Percentiles rank a stretch among this genome's conserved stretches.
phyloP scores from a whole-genome alignment of 176 grass and related monocot genomes.

The Panicum miliaceum region DNA sequence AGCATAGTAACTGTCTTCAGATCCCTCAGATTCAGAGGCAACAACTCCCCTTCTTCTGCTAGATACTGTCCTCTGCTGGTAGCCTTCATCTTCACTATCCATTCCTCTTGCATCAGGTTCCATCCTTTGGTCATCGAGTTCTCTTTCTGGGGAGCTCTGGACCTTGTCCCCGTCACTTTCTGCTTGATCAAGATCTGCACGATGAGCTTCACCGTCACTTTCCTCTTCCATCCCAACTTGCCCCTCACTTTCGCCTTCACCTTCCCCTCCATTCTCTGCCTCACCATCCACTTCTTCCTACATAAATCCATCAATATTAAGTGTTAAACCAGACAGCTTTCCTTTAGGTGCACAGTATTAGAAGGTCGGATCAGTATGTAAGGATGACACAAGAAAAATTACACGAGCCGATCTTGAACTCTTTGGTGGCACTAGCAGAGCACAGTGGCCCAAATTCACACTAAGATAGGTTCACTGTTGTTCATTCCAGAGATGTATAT shows the following conservation, averaged over 20 bases:
- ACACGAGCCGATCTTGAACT: slow-evolving; percentile 20
- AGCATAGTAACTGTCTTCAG: slow-evolving; percentile 80
- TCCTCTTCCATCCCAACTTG: slow-evolving; percentile 85
- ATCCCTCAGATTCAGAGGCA: slow-evolving; percentile 81
- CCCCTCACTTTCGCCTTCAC: slow-evolving; percentile 79
- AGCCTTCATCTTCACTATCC: slow-evolving; percentile 81
- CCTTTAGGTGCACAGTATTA: not conserved
- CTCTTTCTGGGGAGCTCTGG: slow-evolving; percentile 80
- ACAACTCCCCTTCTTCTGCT: slow-evolving; percentile 80
- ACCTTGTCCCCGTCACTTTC: slow-evolving; percentile 77
- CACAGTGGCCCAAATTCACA: slow-evolving; percentile 8
- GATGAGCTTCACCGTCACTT: slow-evolving; percentile 82
- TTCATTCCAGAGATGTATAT: slow-evolving; percentile 19
- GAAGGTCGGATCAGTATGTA: not conserved
- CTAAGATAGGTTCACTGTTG: not conserved
- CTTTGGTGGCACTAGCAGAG: not conserved
- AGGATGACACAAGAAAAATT: slow-evolving; percentile 24
- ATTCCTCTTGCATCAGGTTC: slow-evolving; percentile 59
- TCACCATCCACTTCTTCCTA: slow-evolving; percentile 89
- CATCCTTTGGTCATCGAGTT: slow-evolving; percentile 60
- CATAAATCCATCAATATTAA: slow-evolving; percentile 35
- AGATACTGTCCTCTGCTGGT: slow-evolving; percentile 64
- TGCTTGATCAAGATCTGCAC: slow-evolving; percentile 59
- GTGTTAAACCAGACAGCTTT: slow-evolving; percentile 6
- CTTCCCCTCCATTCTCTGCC: slow-evolving; percentile 68